Base-by-base conservation (phyloP, 2,329 filamentous ascomycete species). In the Teratosphaeria viscida region DNA sequence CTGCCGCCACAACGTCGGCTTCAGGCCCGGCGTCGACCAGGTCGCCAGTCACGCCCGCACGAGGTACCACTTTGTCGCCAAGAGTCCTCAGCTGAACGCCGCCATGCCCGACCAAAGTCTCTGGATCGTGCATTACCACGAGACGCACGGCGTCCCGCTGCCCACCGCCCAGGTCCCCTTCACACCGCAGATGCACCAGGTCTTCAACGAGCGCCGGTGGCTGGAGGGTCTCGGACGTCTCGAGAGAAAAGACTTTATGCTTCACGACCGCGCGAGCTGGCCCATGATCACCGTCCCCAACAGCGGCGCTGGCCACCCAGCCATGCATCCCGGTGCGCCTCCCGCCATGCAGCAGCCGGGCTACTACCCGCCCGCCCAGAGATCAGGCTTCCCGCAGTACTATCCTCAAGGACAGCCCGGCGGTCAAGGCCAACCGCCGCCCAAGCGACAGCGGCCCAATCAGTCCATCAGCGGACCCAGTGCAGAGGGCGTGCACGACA, bases 71-170 rank as follows among this genome's bases (percentile, higher is more conserved):
- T 83, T 99, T 49, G 78, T 88, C 49, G 85, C 86, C n/a, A 89
- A 87, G 67, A 79, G 79, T n/a, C 84, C 86, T 0, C 85, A 86
- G 57, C 84, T 86, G 34, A 87, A 85, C 66, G 81, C 84, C 52
- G 84, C 87, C 14, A 83, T 85, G 62, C 82, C 88, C 55, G 92
- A 97, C 71, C 85, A 89, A 29, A 88, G 86, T 61, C 80, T 97
- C 16, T 97, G 91, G 87, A 85, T 99, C 58, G 85, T 96, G 34
- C 92, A 96, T 76, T 97, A 96, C 73, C 86, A 87, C 39, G 86
- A 86, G 60, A 82, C 89, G 7, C 88, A 94, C 47, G 82, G 83
- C 59, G 86, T 92, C 64, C 84, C 88, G 61, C 79, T 95, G 37
- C 88, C 89, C 1, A 81, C 85, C 23, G 81, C 82, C 47, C 80